These are phyloP conservation scores for Pneumocystis oryctolagi DNA, from an alignment of 1,139 yeast species.

Conservation along the genomic window DNA sequence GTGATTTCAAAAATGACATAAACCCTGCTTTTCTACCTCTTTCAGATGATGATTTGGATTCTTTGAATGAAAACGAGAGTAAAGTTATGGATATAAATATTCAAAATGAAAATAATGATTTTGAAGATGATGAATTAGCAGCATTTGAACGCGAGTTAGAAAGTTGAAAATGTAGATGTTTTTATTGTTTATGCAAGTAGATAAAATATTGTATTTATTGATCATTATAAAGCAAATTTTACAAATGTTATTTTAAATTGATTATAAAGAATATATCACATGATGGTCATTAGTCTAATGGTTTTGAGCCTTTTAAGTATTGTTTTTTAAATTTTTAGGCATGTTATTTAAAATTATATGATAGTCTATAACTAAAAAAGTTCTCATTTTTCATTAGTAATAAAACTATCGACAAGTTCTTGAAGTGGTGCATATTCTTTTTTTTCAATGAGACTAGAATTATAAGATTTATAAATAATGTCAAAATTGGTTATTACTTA, in stretches of 20 bases:
- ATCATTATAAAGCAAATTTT: background rate
- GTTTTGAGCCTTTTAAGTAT: background rate
- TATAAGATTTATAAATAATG: background rate
- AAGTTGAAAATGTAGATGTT: background rate
- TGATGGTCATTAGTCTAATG: background rate
- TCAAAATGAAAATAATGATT: background rate
- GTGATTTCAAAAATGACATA: background rate
- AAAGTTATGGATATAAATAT: background rate
- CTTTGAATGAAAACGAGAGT: background rate
- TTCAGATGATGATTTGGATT: background rate
- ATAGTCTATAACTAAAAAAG: background rate
- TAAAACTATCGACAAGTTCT: constrained; percentile 65
- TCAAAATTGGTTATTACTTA: constrained; percentile 19
- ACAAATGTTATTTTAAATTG: background rate
- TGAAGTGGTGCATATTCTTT: constrained; percentile 88
- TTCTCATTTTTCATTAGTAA: constrained; percentile 4
- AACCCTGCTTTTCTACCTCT: background rate
- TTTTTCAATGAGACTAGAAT: constrained; percentile 38
- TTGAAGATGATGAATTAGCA: background rate
- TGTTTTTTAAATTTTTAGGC: background rate
- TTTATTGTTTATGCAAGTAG: background rate
- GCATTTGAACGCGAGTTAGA: background rate
- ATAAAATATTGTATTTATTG: background rate
- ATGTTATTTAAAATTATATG: background rate
- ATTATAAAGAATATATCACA: background rate